A percentile compares a stretch with the other conserved stretches of the same genome.
phyloP scores from a whole-genome alignment of 2,329 filamentous ascomycete genomes.

The Penicillium sp. region DNA sequence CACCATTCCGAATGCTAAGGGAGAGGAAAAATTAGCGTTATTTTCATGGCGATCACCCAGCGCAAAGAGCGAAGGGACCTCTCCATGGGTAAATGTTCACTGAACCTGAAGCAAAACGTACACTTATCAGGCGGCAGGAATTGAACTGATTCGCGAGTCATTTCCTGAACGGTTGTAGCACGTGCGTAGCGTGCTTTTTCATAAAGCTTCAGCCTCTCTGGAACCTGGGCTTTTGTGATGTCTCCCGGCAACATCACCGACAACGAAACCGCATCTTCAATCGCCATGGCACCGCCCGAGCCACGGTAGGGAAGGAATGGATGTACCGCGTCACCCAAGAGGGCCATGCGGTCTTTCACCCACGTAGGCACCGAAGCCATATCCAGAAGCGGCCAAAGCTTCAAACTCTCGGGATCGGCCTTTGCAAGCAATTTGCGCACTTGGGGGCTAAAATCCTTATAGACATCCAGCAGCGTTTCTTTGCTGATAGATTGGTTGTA shows the following conservation, averaged over 20 bases:
- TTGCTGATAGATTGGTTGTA: slow-evolving; percentile 22
- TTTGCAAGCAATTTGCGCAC: slow-evolving; percentile 35
- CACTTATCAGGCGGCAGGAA: slow-evolving; percentile 14
- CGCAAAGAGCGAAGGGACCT: too few species aligned
- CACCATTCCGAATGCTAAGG: slow-evolving; percentile 23
- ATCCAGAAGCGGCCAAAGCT: slow-evolving; percentile 57
- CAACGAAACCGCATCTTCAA: slow-evolving; percentile 60
- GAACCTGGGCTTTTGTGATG: slow-evolving; percentile 43
- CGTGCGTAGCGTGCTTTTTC: slow-evolving; percentile 53
- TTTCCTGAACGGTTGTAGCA: slow-evolving; percentile 52
- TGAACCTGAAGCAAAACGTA: slow-evolving; percentile 2
- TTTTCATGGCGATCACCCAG: too few species aligned
- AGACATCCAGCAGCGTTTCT: slow-evolving; percentile 21
- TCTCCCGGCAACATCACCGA: slow-evolving; percentile 50
- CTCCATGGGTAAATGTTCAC: background rate
- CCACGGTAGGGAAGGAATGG: slow-evolving; percentile 61
- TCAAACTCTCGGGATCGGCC: slow-evolving; percentile 43
- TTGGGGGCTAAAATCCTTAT: slow-evolving; percentile 39
- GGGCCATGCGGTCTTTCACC: slow-evolving; percentile 48
- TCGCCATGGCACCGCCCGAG: slow-evolving; percentile 58
- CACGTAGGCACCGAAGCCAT: slow-evolving; percentile 55
- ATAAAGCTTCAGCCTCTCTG: slow-evolving; percentile 54
- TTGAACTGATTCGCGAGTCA: slow-evolving; percentile 43
- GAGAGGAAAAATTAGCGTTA: background rate
- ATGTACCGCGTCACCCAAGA: slow-evolving; percentile 64